Conservation (phyloP, 495 filamentous ascomycete genomes). For the Penicillium longicatenatum region DNA sequence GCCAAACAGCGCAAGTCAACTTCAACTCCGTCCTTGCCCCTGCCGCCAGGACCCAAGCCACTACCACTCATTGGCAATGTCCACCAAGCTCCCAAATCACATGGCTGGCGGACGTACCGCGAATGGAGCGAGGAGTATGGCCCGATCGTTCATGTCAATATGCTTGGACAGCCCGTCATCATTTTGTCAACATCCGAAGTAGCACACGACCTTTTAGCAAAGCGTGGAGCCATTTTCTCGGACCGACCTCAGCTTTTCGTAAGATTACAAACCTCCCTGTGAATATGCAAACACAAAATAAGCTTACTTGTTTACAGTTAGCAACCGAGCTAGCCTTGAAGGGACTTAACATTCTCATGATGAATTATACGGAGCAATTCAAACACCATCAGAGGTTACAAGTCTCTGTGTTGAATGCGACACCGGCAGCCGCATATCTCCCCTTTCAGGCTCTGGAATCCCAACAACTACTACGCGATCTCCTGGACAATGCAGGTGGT, state of each 20-base stretch:
- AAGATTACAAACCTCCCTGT: background rate
- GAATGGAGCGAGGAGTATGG: conserved; percentile 46
- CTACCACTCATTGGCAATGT: conserved; percentile 60
- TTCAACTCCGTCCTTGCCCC: conserved; percentile 11
- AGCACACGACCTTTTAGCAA: conserved; percentile 34
- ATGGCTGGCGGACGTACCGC: conserved; percentile 62
- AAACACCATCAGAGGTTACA: conserved; percentile 22
- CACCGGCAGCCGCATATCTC: conserved; percentile 19
- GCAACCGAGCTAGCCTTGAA: conserved; percentile 21
- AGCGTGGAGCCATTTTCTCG: conserved; percentile 7
- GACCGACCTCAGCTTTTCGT: conserved; percentile 1
- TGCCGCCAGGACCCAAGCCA: conserved; percentile 59
- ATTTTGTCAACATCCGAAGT: conserved; percentile 29
- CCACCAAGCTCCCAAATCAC: conserved; percentile 49
- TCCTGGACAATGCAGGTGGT: conserved; percentile 13
- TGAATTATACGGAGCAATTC: conserved; percentile 27
- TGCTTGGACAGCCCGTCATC: conserved; percentile 28
- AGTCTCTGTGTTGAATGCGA: conserved; percentile 21
- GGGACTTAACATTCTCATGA: conserved; percentile 24
- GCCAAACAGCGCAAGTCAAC: background rate
- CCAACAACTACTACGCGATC: background rate
- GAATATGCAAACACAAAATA: background rate
- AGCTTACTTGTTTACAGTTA: conserved; percentile 10
- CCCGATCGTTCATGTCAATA: conserved; percentile 34
- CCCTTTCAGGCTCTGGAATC: background rate